Percentiles rank a stretch among this genome's conserved stretches.
Evolutionary conservation across 2,329 filamentous ascomycete genomes (phyloP).

Genomic region (Helotiales sp.): DNA sequence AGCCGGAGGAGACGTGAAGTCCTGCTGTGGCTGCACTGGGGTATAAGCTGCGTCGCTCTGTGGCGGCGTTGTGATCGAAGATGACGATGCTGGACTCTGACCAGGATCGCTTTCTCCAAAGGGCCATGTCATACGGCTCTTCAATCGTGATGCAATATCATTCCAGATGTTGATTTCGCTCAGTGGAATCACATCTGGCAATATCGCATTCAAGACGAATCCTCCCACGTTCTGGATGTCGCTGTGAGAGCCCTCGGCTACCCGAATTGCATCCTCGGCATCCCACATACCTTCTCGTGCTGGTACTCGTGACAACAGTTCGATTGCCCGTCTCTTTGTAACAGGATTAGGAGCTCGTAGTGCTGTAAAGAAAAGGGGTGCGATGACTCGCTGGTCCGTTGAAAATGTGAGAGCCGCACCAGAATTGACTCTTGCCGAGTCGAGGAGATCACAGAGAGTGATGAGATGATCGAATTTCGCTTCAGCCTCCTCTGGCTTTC

Average conservation of each 20-base stretch:
- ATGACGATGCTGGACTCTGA: slow-evolving; percentile 2
- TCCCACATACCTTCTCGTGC: slow-evolving; percentile 42
- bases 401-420: slow-evolving; percentile 25
- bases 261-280: slow-evolving; percentile 31
- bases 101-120: slow-evolving; percentile 25
- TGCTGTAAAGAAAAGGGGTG: slow-evolving; percentile 37
- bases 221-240: slow-evolving; percentile 14
- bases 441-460: slow-evolving; percentile 31
- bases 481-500: slow-evolving; percentile 20
- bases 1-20: slow-evolving; percentile 8
- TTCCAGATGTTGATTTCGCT: slow-evolving; percentile 22
- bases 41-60: slow-evolving; percentile 11
- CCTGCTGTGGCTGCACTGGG: background rate
- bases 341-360: slow-evolving; percentile 25
- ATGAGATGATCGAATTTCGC: slow-evolving; percentile 36
- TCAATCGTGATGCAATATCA: slow-evolving; percentile 20
- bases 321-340: slow-evolving; percentile 29
- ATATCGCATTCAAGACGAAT: slow-evolving; percentile 8
- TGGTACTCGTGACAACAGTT: slow-evolving; percentile 31
- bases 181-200: slow-evolving; percentile 14
- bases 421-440: slow-evolving; percentile 13
- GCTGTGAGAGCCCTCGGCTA: slow-evolving; percentile 25
- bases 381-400: slow-evolving; percentile 36
- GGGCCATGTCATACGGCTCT: slow-evolving; percentile 31
- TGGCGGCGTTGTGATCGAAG: slow-evolving; percentile 6